Percentiles rank a stretch among this genome's conserved stretches.
These are phyloP conservation scores for Magnusiomyces tetraspermus DNA, from an alignment of 1,139 yeast species.

Conservation along the genomic window DNA sequence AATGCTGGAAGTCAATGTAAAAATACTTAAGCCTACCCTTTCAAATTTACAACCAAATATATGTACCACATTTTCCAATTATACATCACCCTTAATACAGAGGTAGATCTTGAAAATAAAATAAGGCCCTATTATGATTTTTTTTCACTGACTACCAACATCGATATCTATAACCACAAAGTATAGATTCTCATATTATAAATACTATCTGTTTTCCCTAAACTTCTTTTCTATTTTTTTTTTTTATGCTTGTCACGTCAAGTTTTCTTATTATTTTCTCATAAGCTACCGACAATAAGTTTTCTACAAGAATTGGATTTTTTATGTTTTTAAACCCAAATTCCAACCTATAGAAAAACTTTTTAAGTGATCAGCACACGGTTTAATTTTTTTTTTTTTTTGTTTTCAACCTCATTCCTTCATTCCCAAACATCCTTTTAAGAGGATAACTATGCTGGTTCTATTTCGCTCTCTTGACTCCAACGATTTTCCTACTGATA, in stretches of 20 bases:
- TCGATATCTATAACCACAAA: neutral
- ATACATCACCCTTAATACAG: neutral
- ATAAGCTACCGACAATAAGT: neutral
- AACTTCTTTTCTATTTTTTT: neutral
- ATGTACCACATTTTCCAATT: neutral
- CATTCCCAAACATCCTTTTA: neutral
- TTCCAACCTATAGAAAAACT: neutral
- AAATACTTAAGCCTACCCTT: neutral
- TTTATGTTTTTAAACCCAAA: neutral
- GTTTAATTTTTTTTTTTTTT: neutral
- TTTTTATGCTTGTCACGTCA: neutral
- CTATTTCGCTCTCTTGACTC: neutral
- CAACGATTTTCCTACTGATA: neutral
- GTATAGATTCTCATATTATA: neutral
- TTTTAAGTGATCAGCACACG: neutral
- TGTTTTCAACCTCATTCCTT: neutral
- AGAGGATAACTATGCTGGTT: slow-evolving; percentile 1
- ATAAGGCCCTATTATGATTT: neutral
- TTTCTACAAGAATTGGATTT: neutral
- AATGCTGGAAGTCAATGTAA: too few species aligned
- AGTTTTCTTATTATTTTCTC: neutral
- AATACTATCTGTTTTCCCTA: neutral
- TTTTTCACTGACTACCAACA: neutral
- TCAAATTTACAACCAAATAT: neutral
- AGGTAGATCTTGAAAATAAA: neutral